Evolutionary conservation across 345 rosid genomes (phyloP).

Genomic region (Acer campestre): DNA sequence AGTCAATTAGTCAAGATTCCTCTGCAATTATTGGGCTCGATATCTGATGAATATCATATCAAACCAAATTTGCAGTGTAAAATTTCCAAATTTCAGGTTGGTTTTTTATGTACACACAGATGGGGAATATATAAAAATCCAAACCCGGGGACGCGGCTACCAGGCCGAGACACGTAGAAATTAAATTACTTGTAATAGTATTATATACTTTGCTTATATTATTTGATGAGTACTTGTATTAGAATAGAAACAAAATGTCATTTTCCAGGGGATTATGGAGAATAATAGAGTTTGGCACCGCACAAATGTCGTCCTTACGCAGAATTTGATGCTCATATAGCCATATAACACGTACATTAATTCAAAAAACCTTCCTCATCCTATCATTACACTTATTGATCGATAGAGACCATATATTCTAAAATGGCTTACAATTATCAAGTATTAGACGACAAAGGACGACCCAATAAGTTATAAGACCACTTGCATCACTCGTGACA

Average conservation of each 20-base stretch:
- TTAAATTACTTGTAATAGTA: background rate
- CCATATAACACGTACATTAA: background rate
- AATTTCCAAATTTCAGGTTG: background rate
- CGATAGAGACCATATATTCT: background rate
- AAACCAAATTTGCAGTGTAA: background rate
- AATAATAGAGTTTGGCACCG: background rate
- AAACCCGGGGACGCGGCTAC: background rate
- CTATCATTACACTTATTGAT: background rate
- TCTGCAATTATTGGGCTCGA: background rate
- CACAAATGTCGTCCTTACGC: background rate
- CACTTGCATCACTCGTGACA: background rate
- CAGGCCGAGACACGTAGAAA: background rate
- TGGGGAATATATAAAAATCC: too few relatives aligned
- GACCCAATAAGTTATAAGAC: background rate
- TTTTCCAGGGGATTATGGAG: conserved; percentile 1
- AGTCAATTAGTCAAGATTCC: background rate
- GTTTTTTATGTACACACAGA: too few relatives aligned
- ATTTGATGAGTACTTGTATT: too few relatives aligned
- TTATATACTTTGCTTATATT: background rate
- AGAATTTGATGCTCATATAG: background rate
- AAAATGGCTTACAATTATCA: too few relatives aligned
- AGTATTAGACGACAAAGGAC: background rate
- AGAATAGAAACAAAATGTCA: background rate
- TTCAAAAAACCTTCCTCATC: background rate
- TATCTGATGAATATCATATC: too few relatives aligned